A percentile compares a stretch with the other conserved stretches of the same genome.
Conservation (phyloP, 2,329 filamentous ascomycete species). For the Fonsecaea monophora region DNA sequence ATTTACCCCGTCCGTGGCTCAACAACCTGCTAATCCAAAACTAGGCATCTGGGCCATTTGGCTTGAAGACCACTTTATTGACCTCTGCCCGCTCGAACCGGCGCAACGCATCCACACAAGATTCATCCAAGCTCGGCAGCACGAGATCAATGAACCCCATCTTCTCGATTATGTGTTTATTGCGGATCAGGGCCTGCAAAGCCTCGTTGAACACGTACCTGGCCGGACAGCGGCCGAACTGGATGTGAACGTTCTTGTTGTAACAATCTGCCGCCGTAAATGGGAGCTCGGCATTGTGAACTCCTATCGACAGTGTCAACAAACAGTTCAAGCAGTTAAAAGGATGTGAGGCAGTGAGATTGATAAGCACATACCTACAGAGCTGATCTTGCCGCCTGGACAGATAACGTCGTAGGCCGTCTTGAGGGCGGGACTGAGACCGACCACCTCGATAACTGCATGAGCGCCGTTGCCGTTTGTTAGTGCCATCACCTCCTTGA, state of each 20-base stretch:
- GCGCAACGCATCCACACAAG: conserved; percentile 17
- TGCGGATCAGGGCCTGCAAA: conserved; percentile 14
- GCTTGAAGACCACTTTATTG: conserved; percentile 29
- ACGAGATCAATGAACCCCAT: conserved; percentile 23
- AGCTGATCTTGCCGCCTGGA: conserved; percentile 70
- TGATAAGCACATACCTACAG: conserved; percentile 56
- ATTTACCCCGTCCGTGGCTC: no score
- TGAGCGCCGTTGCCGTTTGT: conserved; percentile 84
- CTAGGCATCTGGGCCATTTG: conserved; percentile 11
- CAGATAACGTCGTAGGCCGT: conserved; percentile 74
- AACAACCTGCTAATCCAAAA: no score
- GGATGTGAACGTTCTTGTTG: conserved; percentile 72
- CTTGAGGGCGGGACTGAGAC: conserved; percentile 69
- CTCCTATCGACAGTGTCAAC: conserved; percentile 60
- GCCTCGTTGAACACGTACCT: conserved; percentile 64
- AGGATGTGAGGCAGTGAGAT: not conserved
- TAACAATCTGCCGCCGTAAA: conserved; percentile 42
- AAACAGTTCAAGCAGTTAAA: not conserved
- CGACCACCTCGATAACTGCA: conserved; percentile 81
- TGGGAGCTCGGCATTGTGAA: conserved; percentile 69
- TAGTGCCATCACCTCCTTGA: conserved; percentile 71
- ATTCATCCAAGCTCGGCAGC: conserved; percentile 16
- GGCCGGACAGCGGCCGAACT: conserved; percentile 79
- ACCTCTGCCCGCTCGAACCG: conserved; percentile 23
- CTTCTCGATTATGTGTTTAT: conserved; percentile 19